These are phyloP conservation scores for Solanum hybrid DNA, from an alignment of 305 asterid species.

Conservation along the genomic window DNA sequence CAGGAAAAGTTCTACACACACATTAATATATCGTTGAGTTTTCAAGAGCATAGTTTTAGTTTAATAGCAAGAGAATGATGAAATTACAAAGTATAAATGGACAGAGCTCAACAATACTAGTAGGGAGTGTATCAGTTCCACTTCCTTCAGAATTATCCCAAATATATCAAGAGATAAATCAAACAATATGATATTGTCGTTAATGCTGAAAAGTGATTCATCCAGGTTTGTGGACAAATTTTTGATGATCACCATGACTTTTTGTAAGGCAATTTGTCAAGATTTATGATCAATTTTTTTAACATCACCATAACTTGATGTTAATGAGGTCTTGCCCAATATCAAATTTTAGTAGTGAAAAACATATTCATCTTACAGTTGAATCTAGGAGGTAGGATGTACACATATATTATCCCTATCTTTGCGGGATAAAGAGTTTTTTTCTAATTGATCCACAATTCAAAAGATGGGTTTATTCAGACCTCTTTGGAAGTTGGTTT, in stretches of 20 bases:
- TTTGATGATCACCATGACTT: background rate
- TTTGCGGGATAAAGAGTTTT: no score
- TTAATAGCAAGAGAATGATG: background rate
- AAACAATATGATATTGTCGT: no score
- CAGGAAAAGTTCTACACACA: background rate
- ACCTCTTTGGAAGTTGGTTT: background rate
- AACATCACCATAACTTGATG: background rate
- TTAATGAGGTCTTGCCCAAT: background rate
- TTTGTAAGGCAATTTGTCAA: background rate
- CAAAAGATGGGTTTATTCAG: no score
- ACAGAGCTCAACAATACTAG: background rate
- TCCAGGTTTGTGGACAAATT: background rate
- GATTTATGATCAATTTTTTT: background rate
- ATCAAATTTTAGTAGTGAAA: background rate
- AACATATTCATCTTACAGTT: background rate
- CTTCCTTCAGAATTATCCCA: no score
- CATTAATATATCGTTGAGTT: background rate
- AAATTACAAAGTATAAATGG: background rate
- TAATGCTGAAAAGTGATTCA: background rate
- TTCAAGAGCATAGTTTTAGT: background rate
- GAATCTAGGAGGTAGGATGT: background rate
- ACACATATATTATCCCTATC: background rate
- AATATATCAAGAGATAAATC: background rate
- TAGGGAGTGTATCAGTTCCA: no score
- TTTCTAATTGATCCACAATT: no score